Evolutionary conservation across 768 basidiomycete species (phyloP), one percentile per base, ranked within the genome.

Genomic region (Dioszegia hungarica): DNA sequence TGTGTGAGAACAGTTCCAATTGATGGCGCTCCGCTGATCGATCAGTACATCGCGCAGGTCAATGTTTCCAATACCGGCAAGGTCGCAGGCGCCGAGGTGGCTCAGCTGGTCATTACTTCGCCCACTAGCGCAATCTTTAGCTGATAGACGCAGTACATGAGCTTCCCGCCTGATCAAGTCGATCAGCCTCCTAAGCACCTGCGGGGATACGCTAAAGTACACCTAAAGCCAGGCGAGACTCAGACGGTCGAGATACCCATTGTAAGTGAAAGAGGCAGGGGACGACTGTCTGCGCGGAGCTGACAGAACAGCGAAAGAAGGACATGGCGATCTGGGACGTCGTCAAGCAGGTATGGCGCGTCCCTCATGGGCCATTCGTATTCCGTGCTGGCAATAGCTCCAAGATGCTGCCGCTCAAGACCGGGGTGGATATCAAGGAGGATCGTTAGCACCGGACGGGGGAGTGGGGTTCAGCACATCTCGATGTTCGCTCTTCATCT

Each of bases 331-430:
- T 88, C 53, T 90, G 88, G 90, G 87, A 90, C 72, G 82, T 81
- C 1, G 81, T 75, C 10, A 78, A 86, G 24, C 89, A 91, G 73
- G 84, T 86, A 2, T 91, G 90, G 89, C 78, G 79, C 59, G 83
- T 81, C 61, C 88, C 89, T 0, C 66, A 75, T 1, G 89, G 88
- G 1, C 79, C 70, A 38, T 84, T 87, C 66, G 77, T 76, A 20
- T 80, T 91, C 47, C 81, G 82, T 5, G 76, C 89, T 36, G 87
- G 87, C 5, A 57, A 55, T 28, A 69, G 67, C 54, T 72, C 70
- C 10, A 62, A 65, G 29, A 38, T 49, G 2, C 31, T 72, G 25
- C 64, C 62, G 10, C 45, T 65, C n/a, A 28, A 31, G 39, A 41
- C 28, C 3, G 45, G 11, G 4, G 12, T 31, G 5, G 39, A 44